These are phyloP conservation scores for Mortierella sp. DNA, from an alignment of 371 early-diverging fungal genomes.

Conservation along the genomic window DNA sequence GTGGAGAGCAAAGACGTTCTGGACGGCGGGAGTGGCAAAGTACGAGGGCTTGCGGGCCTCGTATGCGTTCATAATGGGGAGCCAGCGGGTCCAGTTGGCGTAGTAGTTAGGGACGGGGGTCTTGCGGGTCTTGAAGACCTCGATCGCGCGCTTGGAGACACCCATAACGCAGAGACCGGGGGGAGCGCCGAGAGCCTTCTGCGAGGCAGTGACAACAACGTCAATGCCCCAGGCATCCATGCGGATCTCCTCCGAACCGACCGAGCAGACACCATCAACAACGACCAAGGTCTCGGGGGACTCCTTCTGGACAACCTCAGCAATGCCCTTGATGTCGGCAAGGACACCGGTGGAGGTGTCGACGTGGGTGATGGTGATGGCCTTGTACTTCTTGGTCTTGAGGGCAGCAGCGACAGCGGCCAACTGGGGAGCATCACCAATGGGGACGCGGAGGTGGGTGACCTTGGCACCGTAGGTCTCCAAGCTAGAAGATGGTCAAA, in stretches of 20 bases:
- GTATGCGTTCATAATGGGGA: constrained; percentile 94
- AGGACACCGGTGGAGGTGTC: constrained; percentile 97
- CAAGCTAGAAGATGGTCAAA: constrained; percentile 61
- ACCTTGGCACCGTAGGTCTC: constrained; percentile 89
- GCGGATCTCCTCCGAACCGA: constrained; percentile 93
- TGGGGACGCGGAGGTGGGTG: constrained; percentile 72
- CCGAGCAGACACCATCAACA: constrained; percentile 96
- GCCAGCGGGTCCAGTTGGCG: constrained; percentile 86
- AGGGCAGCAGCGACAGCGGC: constrained; percentile 64
- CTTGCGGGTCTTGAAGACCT: constrained; percentile 77
- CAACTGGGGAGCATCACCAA: constrained; percentile 76
- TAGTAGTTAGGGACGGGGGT: constrained; percentile 78
- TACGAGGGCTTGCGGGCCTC: constrained; percentile 92
- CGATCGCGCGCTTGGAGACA: constrained; percentile 78
- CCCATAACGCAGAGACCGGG: constrained; percentile 89
- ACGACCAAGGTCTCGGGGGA: constrained; percentile 92
- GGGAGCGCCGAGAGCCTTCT: constrained; percentile 95
- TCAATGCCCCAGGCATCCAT: constrained; percentile 95
- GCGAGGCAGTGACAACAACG: constrained; percentile 90
- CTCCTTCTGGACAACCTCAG: constrained; percentile 74
- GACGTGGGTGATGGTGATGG: constrained; percentile 94
- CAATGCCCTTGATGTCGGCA: constrained; percentile 81
- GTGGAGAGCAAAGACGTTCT: constrained; percentile 90
- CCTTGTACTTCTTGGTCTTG: constrained; percentile 74
- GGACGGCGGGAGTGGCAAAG: constrained; percentile 98